Evolutionary conservation across 2,329 filamentous ascomycete genomes (phyloP), one percentile per base, ranked within the genome.

Genomic region (Coniella vitis): DNA sequence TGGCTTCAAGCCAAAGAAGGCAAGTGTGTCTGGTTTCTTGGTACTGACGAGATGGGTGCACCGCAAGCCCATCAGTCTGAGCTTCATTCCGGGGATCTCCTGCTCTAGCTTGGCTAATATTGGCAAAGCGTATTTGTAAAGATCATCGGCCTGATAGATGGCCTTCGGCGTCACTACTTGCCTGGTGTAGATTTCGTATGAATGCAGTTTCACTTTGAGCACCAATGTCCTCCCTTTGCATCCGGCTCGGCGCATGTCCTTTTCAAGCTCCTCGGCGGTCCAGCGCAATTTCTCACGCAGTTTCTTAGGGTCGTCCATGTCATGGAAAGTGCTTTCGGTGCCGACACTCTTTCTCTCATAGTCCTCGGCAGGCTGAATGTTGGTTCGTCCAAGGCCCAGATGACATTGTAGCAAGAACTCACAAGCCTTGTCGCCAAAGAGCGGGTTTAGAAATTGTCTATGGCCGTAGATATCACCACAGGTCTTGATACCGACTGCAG

Each of bases 261-360:
- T 86, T 62, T 95, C 90, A 4, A 98, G 71, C 55, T 95, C 90
- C 54, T 90, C 83, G 0, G 93, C 89, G 1, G 84, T 90, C 62
- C 75, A 77, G n/a, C 81, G 77, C 5, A 98, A 75, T 63, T 95
- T 94, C 14, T 84, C 81, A 17, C 85, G 76, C 3, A 97, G 71
- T 50, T 84, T 78, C 1, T 69, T 65, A 13, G 83, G 79, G 46
- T 84, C 82, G 2, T 78, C 79, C 60, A 95, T 81, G 42, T 96
- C 90, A 35, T 78, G 73, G 59, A 98, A 98, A 0, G 91, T 97
- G 54, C 85, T 86, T 65, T 98, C 93, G 0, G 90, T 96, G 16
- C 93, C 91, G 1, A 97, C 86, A 55, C 88, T 94, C 64, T 97
- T 97, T 14, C 93, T 80, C 62, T 95, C 89, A 56, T 90, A 89